Conservation (phyloP, 2,329 filamentous ascomycete species). For the Bipolaris gigantea region DNA sequence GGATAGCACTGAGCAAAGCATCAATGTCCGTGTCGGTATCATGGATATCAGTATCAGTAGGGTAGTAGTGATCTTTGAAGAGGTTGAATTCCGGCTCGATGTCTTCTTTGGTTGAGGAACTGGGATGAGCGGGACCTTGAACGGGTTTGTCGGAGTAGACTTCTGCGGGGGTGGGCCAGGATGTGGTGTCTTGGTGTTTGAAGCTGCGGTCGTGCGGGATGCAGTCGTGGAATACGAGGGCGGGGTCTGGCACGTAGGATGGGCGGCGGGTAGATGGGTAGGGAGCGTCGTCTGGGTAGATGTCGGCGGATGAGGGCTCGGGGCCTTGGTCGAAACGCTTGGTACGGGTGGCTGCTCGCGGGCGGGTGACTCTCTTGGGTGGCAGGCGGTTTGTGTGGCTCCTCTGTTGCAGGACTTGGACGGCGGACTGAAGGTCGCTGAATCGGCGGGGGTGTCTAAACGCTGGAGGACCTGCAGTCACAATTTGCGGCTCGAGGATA, state of each 20-base stretch:
- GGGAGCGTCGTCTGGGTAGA: slow-evolving; percentile 36
- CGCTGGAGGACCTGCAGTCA: background rate
- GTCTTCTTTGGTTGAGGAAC: no score
- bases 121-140: no score
- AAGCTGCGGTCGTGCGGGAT: background rate
- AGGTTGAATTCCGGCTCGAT: background rate
- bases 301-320: slow-evolving; percentile 33
- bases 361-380: background rate
- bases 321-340: slow-evolving; percentile 37
- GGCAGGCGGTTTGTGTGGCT: slow-evolving; percentile 3
- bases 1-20: slow-evolving; percentile 6
- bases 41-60: slow-evolving; percentile 13
- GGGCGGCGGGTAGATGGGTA: slow-evolving; percentile 2
- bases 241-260: background rate
- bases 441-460: slow-evolving; percentile 2
- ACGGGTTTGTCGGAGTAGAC: slow-evolving; percentile 1
- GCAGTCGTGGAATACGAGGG: background rate
- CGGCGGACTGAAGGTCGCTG: slow-evolving; percentile 4
- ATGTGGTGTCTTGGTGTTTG: background rate
- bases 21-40: slow-evolving; percentile 17
- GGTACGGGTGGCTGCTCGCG: slow-evolving; percentile 14
- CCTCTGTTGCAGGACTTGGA: background rate
- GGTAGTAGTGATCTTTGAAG: slow-evolving; percentile 8
- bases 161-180: slow-evolving; percentile 27
- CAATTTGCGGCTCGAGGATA: background rate